phyloP scores from a whole-genome alignment of 108 stramenopile genomes.

The Bacterosira constricta region DNA sequence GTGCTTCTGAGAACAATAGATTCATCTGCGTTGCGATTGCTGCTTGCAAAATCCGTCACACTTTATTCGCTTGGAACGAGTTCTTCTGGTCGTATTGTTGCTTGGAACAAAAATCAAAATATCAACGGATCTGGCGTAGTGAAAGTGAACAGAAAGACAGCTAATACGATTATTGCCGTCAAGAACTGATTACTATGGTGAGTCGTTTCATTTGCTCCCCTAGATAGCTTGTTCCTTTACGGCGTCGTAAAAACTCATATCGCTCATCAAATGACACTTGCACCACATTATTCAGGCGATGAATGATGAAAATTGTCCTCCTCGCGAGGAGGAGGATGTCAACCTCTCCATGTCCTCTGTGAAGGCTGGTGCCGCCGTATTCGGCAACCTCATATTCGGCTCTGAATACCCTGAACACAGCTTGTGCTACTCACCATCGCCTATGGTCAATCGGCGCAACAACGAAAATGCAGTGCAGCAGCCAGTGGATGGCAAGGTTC shows the following conservation, averaged over 20 bases:
- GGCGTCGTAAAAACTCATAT: too few relatives aligned
- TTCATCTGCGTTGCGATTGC: too few relatives aligned
- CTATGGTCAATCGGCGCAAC: conserved; percentile 19
- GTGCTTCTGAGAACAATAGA: too few relatives aligned
- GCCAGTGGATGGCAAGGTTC: conserved; percentile 7
- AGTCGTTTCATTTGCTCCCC: background rate
- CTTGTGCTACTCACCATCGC: conserved; percentile 46
- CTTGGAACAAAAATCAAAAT: too few relatives aligned
- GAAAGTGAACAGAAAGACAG: too few relatives aligned
- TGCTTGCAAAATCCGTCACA: too few relatives aligned
- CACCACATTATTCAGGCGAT: background rate
- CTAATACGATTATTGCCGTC: too few relatives aligned
- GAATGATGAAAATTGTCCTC: conserved; percentile 35
- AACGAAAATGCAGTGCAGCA: background rate
- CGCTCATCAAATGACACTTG: background rate
- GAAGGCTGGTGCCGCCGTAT: conserved; percentile 40
- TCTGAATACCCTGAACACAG: conserved; percentile 45
- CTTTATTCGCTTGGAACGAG: too few relatives aligned
- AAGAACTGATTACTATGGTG: too few relatives aligned
- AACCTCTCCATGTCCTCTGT: conserved; percentile 17
- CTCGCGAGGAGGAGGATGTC: background rate
- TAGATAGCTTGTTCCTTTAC: background rate
- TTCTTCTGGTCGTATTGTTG: too few relatives aligned
- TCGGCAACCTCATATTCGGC: conserved; percentile 36
- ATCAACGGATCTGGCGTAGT: too few relatives aligned